Conservation (phyloP, 1,284 basidiomycete genomes). For the Marasmius oreades region DNA sequence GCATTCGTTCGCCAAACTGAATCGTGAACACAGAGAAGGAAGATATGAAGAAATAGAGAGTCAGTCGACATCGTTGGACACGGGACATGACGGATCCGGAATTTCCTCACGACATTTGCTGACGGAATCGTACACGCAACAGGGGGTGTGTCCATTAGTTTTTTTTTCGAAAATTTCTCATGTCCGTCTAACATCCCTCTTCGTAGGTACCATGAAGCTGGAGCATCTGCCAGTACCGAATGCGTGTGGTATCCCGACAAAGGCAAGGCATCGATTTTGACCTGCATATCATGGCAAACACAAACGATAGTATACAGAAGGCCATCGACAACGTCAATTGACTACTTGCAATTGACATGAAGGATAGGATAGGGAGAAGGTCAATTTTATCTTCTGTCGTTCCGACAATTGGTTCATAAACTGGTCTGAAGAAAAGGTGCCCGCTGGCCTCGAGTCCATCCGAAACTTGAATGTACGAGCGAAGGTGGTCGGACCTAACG, state of each 20-base stretch:
- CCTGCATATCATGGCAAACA: constrained; percentile 87
- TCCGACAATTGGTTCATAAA: constrained; percentile 34
- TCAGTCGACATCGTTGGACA: constrained; percentile 77
- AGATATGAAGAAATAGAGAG: constrained; percentile 75
- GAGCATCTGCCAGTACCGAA: constrained; percentile 87
- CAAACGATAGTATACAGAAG: constrained; percentile 75
- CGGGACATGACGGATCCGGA: constrained; percentile 94
- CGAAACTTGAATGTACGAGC: constrained; percentile 97
- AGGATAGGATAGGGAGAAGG: constrained; percentile 61
- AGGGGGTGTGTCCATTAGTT: constrained; percentile 59
- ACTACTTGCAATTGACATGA: constrained; percentile 80
- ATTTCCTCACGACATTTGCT: constrained; percentile 86
- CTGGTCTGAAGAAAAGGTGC: constrained; percentile 95
- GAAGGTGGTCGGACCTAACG: constrained; percentile 93
- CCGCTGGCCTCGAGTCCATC: constrained; percentile 84
- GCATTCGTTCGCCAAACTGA: background rate
- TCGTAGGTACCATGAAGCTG: constrained; percentile 86
- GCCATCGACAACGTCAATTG: constrained; percentile 87
- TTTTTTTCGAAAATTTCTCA: constrained; percentile 4
- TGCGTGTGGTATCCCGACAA: constrained; percentile 94
- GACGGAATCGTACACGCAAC: constrained; percentile 91
- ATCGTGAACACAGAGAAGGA: constrained; percentile 50
- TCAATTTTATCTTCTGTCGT: constrained; percentile 21
- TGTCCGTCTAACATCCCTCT: constrained; percentile 4
- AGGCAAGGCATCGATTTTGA: constrained; percentile 88